Evolutionary conservation across 2,329 filamentous ascomycete species (phyloP), one percentile per base, ranked within the genome.

Genomic region (Talaromyces sp.): DNA sequence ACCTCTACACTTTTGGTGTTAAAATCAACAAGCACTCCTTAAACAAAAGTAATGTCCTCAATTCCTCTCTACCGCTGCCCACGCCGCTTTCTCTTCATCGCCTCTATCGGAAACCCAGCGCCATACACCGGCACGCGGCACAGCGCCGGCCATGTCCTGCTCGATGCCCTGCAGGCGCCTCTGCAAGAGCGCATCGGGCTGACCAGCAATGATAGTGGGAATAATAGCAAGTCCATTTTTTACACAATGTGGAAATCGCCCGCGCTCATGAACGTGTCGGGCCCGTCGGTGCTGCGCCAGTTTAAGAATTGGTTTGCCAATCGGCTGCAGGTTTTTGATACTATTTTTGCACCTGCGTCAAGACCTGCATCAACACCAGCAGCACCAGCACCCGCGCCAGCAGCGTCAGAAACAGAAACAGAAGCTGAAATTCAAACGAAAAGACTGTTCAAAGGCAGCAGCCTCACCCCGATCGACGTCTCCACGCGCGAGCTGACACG

Each of bases 221-320:
- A 36, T 7, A 52, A 18, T 28, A 51, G 23, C 5, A 33, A 58
- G 30, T 65, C 68, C 16, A 56, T 66, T 28, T 68, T 70, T 65
- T 75, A 74, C 67, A 67, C 71, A 58, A 75, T 72, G 51, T 87
- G 91, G 76, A 88, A 95, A 73, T 92, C 87, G 34, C 86, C 89
- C 0, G 86, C 85, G 0, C 77, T 88, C 36, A 98, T 99, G 95
- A 99, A 98, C 73, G 79, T 89, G 4, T 91, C 87, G 1, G 95
- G 95, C 0, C 81, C 83, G 0, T 90, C 88, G 63, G 84, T 96
- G 0, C 79, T 84, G 3, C 80, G 81, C 2, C 87, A 88, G 1
- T 92, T 89, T 81, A 82, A 81, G 66, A 79, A 67, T 12, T 79
- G 70, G 71, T 60, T 70, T 27, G 42, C 71, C 65, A 63, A 64